These are phyloP conservation scores for Tremella mesenterica DNA, from an alignment of 768 basidiomycete species.

Conservation along the genomic window DNA sequence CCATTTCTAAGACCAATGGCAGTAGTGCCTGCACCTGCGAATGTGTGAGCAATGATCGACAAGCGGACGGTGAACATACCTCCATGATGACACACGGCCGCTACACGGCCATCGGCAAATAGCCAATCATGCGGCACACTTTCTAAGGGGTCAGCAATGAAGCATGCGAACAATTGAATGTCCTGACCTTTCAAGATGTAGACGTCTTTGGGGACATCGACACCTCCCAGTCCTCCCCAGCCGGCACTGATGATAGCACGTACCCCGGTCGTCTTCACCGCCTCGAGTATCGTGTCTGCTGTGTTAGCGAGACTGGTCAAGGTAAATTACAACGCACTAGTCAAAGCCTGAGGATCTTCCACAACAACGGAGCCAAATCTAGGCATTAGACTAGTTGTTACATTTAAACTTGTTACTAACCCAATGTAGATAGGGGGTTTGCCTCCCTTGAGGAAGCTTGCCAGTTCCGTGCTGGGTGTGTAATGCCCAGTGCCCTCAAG, in stretches of 20 bases:
- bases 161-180: constrained; percentile 2
- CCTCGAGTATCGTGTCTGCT: constrained; percentile 55
- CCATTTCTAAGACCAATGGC: constrained; percentile 57
- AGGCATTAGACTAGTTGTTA: constrained; percentile 31
- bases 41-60: not conserved
- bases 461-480: constrained; percentile 50
- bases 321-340: constrained; percentile 44
- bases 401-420: constrained; percentile 33
- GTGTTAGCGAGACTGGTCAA: not conserved
- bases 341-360: constrained; percentile 53
- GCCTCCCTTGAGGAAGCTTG: constrained; percentile 51
- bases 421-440: constrained; percentile 57
- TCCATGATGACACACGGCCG: constrained; percentile 58
- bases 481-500: constrained; percentile 53
- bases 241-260: constrained; percentile 59
- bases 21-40: constrained; percentile 55
- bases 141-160: constrained; percentile 6
- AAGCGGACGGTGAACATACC: constrained; percentile 32
- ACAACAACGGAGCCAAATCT: constrained; percentile 59
- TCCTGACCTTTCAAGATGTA: constrained; percentile 56
- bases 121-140: constrained; percentile 65
- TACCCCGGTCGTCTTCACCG: constrained; percentile 53
- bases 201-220: constrained; percentile 51
- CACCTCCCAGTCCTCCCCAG: constrained; percentile 58
- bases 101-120: constrained; percentile 52